A percentile compares a stretch with the other conserved stretches of the same genome.
phyloP scores from a whole-genome alignment of 2,329 filamentous ascomycete genomes.

The Sarocladiaceae sp. region DNA sequence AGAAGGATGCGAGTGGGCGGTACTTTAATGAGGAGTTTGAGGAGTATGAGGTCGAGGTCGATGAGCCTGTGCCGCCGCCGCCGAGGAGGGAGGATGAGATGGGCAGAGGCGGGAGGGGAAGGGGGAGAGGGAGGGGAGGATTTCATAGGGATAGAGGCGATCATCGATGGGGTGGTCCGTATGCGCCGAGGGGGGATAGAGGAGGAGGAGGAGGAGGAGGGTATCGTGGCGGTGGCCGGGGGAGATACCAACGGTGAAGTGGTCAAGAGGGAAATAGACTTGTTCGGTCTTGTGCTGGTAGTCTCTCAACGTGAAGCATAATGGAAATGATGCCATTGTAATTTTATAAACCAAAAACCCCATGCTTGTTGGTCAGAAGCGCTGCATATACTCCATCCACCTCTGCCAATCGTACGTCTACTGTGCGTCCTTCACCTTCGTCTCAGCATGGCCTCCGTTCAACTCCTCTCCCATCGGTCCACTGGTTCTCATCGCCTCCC shows the following conservation, averaged over 20 bases:
- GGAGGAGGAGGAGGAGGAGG: constrained; percentile 18
- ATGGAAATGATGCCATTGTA: no score
- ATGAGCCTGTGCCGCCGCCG: constrained; percentile 46
- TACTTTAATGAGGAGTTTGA: constrained; percentile 72
- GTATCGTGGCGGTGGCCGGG: constrained; percentile 25
- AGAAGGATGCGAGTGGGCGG: constrained; percentile 59
- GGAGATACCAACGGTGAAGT: constrained; percentile 23
- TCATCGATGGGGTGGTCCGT: constrained; percentile 7
- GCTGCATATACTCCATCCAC: background rate
- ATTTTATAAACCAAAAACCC: no score
- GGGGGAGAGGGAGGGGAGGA: constrained; percentile 10
- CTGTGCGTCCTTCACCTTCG: background rate
- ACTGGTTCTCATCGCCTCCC: constrained; percentile 29
- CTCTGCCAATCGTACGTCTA: background rate
- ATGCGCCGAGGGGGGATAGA: constrained; percentile 1
- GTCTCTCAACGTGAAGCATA: no score
- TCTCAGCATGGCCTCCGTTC: constrained; percentile 11
- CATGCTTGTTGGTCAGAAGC: background rate
- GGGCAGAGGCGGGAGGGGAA: constrained; percentile 12
- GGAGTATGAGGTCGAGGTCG: constrained; percentile 71
- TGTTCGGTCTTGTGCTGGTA: no score
- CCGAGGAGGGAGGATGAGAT: constrained; percentile 12
- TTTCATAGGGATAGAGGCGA: constrained; percentile 10
- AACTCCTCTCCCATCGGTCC: constrained; percentile 30
- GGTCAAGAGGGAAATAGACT: background rate